Percentiles rank a stretch among this genome's conserved stretches.
Evolutionary conservation across 352 stramenopile species (phyloP).

Genomic region (Globisporangium nodosum): DNA sequence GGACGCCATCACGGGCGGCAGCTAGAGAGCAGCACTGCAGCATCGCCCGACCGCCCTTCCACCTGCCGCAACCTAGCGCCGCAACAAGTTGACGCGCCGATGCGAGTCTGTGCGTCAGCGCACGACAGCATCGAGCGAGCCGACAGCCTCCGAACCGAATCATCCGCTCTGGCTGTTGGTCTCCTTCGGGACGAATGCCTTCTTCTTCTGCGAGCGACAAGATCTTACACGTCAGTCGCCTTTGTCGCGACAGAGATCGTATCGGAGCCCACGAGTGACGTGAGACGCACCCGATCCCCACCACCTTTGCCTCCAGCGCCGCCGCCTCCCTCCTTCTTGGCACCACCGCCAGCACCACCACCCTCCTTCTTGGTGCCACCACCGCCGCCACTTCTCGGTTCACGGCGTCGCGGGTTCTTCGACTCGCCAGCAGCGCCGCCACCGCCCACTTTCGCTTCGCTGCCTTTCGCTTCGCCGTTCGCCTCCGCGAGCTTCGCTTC

Average conservation of each 20-base stretch:
- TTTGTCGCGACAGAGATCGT: not conserved
- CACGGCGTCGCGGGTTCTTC: slow-evolving; percentile 28
- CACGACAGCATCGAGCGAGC: not conserved
- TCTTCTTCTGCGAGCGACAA: slow-evolving; percentile 39
- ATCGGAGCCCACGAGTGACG: not conserved
- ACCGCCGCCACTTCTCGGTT: slow-evolving; percentile 8
- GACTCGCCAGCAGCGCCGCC: slow-evolving; percentile 15
- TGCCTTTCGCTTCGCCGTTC: slow-evolving; percentile 10
- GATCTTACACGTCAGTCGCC: not conserved
- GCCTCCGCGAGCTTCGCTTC: slow-evolving; percentile 23
- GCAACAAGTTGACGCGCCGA: not conserved
- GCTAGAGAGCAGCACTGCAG: not conserved
- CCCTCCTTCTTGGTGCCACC: slow-evolving; percentile 2
- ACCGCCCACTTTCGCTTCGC: slow-evolving; percentile 14
- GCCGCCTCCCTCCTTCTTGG: slow-evolving; percentile 10
- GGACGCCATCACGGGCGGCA: not conserved
- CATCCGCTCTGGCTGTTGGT: slow-evolving; percentile 13
- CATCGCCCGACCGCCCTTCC: not conserved
- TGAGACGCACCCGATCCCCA: slow-evolving; percentile 4
- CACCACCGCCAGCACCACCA: not conserved
- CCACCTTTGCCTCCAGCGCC: slow-evolving; percentile 14
- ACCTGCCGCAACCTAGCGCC: not conserved
- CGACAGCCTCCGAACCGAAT: not conserved
- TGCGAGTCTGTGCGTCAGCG: not conserved
- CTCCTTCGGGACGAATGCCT: slow-evolving; percentile 59